Evolutionary conservation across 2,329 filamentous ascomycete species (phyloP).

Genomic region (Pestalotiopsis sp.): DNA sequence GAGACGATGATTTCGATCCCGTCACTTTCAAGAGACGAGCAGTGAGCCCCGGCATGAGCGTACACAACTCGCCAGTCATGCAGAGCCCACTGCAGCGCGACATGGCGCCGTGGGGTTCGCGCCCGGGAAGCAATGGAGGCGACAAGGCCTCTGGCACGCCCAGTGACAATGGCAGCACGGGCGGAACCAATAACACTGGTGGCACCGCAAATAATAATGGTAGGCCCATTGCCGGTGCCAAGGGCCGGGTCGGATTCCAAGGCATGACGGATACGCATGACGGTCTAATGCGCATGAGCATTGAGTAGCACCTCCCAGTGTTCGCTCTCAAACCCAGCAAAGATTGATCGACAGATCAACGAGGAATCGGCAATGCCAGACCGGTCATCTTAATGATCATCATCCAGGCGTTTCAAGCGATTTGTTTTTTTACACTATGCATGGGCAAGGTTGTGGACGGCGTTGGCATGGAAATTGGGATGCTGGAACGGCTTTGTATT

Average conservation of each 20-base stretch:
- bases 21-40: conserved; percentile 87
- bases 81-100: conserved; percentile 82
- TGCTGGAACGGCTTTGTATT: too few species aligned
- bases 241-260: conserved; percentile 76
- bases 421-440: background rate
- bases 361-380: background rate
- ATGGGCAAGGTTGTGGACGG: background rate
- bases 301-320: conserved; percentile 64
- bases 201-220: conserved; percentile 18
- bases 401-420: background rate
- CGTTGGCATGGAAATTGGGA: background rate
- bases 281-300: conserved; percentile 95
- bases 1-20: conserved; percentile 90
- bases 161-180: conserved; percentile 50
- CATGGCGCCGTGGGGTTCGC: conserved; percentile 70
- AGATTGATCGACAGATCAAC: background rate
- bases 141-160: conserved; percentile 52
- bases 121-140: conserved; percentile 64
- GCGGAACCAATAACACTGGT: conserved; percentile 24
- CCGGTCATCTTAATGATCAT: background rate
- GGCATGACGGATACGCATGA: conserved; percentile 97
- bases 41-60: conserved; percentile 88
- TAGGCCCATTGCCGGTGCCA: conserved; percentile 54
- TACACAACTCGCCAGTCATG: conserved; percentile 85
- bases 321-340: background rate